phyloP scores from a whole-genome alignment of 306 rosid genomes.

The Senna siamea region DNA sequence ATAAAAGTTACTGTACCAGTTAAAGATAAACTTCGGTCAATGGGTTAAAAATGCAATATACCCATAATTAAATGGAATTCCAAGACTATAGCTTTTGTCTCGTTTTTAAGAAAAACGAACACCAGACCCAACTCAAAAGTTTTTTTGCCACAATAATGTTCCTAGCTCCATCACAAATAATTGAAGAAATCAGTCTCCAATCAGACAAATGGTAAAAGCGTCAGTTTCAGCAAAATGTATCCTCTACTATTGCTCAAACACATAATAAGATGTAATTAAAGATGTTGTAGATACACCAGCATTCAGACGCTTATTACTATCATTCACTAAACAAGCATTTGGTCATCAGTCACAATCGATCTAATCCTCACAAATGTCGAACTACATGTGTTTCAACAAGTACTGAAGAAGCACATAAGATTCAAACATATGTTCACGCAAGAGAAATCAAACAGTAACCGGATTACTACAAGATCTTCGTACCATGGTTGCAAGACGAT shows the following conservation, averaged over 20 bases:
- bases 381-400: background rate
- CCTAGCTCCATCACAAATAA: background rate
- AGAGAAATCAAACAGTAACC: background rate
- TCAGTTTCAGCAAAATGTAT: background rate
- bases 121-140: background rate
- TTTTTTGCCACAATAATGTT: background rate
- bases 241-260: background rate
- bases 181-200: no score
- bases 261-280: background rate
- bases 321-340: background rate
- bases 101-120: background rate
- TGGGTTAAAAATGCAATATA: background rate
- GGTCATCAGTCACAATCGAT: background rate
- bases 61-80: background rate
- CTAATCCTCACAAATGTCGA: background rate
- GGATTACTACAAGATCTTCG: background rate
- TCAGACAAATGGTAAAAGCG: no score
- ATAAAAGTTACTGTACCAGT: background rate
- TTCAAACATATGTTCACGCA: background rate
- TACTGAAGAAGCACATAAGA: background rate
- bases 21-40: background rate
- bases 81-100: background rate
- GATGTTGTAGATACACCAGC: background rate
- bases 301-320: background rate
- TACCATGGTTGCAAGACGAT: constrained; percentile 47